Base-by-base conservation (phyloP, 2,329 filamentous ascomycete genomes). In the Fusarium decemcellulare region DNA sequence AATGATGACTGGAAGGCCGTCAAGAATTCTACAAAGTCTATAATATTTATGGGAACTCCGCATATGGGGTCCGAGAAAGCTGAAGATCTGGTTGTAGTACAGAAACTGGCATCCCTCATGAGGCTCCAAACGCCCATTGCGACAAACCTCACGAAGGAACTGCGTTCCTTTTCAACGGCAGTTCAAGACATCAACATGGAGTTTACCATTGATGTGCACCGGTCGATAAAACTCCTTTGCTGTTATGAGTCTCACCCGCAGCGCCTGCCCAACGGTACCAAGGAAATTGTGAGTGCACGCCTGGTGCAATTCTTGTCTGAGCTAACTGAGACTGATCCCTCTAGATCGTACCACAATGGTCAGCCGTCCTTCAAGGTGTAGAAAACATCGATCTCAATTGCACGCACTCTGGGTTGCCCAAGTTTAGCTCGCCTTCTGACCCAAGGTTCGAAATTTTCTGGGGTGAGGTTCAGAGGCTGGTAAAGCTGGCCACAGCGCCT, bases 101-200 rank as follows among this genome's bases (percentile, higher is more conserved):
- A 72, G 46, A 72, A 63, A 27, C 47, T 72, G 11, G 65, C 61
- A 32, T 68, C 69, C 12, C 44, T 72, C 27, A 59, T 72, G 29
- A 68, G 63, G 40, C 40, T 71, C 18, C 57, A 71, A 32, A 43
- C 53, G 5, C 47, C 65, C 10, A 46, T 70, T n/a, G 67, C 67
- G 27, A 71, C 69, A 15, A 63, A 66, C 34, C 61, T 72, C 6
- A 68, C 69, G 4, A 68, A 68, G n/a, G 69, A 72, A 51, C 62
- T 72, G n/a, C 54, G 59, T 23, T 52, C 57, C 11, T 72, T 70
- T 37, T 72, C 69, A 4, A 72, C 39, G 3, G 50, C 69, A 23
- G 62, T 72, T 3, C 65, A 70, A 32, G 69, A 72, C n/a, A 72
- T 72, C 14, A 70, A 70, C 5, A 72, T 70, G 67, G 65, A 72